These are phyloP conservation scores for Ophiosphaerella herpotricha DNA, from an alignment of 2,329 filamentous ascomycete species.

Conservation along the genomic window DNA sequence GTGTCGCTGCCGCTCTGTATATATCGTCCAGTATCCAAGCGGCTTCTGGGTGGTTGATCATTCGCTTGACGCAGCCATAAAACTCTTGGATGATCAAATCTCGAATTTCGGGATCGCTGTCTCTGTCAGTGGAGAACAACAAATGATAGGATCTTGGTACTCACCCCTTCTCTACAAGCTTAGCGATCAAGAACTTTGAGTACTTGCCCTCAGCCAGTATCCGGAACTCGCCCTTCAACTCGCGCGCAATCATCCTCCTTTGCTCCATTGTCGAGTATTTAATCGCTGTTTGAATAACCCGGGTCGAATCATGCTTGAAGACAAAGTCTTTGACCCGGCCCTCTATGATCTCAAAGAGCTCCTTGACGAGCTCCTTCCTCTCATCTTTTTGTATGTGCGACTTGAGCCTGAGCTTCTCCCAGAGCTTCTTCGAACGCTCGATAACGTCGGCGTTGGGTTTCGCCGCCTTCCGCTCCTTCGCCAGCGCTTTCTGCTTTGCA, in stretches of 20 bases:
- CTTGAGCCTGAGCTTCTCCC: conserved; percentile 91
- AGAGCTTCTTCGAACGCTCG: conserved; percentile 89
- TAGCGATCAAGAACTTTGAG: conserved; percentile 95
- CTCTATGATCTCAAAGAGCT: conserved; percentile 89
- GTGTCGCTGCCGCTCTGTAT: conserved; percentile 85
- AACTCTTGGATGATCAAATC: conserved; percentile 93
- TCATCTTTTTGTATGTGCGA: conserved; percentile 91
- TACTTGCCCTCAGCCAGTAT: conserved; percentile 92
- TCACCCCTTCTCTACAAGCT: conserved; percentile 82
- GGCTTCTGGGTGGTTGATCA: conserved; percentile 95
- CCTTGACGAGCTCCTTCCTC: conserved; percentile 79
- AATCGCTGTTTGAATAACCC: conserved; percentile 93
- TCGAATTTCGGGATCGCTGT: conserved; percentile 78
- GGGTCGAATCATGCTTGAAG: conserved; percentile 97
- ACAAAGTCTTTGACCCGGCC: conserved; percentile 93
- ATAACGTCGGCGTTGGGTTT: conserved; percentile 93
- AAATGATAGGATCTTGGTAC: conserved; percentile 5
- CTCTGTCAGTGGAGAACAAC: conserved; percentile 12
- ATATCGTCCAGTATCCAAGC: conserved; percentile 98
- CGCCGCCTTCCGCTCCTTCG: conserved; percentile 84
- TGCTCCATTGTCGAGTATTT: conserved; percentile 91
- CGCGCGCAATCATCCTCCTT: conserved; percentile 81
- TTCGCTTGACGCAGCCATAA: conserved; percentile 86
- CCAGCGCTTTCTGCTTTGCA: conserved; percentile 87
- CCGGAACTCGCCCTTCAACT: conserved; percentile 83